Evolutionary conservation across 805 yeast species (phyloP), one percentile per base, ranked within the genome.

Genomic region (Kodamaea leandrae): DNA sequence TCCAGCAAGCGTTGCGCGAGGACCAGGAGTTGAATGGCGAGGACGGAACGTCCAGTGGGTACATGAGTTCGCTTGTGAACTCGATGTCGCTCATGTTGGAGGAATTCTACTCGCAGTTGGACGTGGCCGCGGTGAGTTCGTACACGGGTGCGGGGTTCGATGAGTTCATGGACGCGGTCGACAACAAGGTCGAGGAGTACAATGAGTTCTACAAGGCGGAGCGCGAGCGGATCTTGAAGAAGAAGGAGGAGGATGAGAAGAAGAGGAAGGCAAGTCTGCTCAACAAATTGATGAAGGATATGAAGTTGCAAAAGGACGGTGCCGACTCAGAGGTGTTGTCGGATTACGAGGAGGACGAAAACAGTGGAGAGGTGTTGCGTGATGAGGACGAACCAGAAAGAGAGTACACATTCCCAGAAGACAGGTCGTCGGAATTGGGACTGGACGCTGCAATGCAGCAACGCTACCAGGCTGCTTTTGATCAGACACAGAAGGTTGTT

Each of bases 71-170:
- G 1, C 70, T 93, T 39, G 86, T 93, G 45, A 93, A 90, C 60
- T 89, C 97, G 1, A 86, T 93, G 96, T 85, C 96, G 24, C 72
- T 93, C 51, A 89, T 93, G 88, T 71, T 93, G 42, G 99, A 93
- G 58, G 99, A 93, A 60, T 93, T 93, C 54, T 93, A 93, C 60
- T 83, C 95, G 1, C 90, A 90, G 44, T 68, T 93, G 47, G 98
- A 93, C 58, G 86, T 90, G 46, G 96, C 86, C 32, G 82, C 87
- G n/a, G 96, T 89, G 10, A 87, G 96, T 32, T 80, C 97, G 33
- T 85, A 80, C 55, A 90, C 98, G 0, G 99, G 99, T 13, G 83
- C 74, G 2, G 99, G 99, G 0, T 86, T 93, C 58, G 96, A 89
- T 57, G 96, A 89, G 16, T 91, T 93, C 55, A 60, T 91, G 54